These are phyloP conservation scores for Phytopythium helicoides DNA, from an alignment of 352 stramenopile genomes.

Conservation along the genomic window DNA sequence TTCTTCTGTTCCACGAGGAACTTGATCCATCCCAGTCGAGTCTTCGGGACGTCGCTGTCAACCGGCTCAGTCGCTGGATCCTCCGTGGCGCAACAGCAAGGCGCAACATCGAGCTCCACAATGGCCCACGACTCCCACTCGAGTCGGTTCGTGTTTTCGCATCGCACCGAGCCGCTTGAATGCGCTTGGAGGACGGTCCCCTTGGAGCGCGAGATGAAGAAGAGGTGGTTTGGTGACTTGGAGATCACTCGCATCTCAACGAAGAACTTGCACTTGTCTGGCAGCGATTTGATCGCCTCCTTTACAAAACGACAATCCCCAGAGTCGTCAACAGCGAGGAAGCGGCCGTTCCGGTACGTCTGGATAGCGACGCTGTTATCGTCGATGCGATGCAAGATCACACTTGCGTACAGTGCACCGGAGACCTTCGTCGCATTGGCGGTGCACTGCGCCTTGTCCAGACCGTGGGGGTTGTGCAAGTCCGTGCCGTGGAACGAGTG, in stretches of 20 bases:
- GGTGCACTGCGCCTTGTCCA: slow-evolving; percentile 21
- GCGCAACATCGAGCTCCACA: slow-evolving; percentile 9
- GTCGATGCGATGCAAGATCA: not conserved
- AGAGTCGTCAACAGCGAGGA: not conserved
- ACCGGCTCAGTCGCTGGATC: no score
- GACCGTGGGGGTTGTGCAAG: slow-evolving; percentile 20
- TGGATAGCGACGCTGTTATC: not conserved
- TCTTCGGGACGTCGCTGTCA: no score
- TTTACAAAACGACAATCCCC: slow-evolving; percentile 16
- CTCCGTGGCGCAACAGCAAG: no score
- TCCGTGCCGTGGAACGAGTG: slow-evolving; percentile 13
- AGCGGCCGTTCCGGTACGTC: slow-evolving; percentile 1
- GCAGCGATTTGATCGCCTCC: not conserved
- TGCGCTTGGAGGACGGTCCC: slow-evolving; percentile 24
- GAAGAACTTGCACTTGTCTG: slow-evolving; percentile 25
- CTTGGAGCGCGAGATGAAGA: slow-evolving; percentile 31
- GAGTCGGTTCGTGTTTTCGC: slow-evolving; percentile 16
- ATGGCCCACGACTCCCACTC: slow-evolving; percentile 22
- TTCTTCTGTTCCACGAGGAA: no score
- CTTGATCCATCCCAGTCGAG: no score
- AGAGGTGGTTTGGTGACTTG: slow-evolving; percentile 8
- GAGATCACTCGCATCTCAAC: slow-evolving; percentile 27
- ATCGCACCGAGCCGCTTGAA: slow-evolving; percentile 14
- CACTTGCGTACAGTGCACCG: not conserved
- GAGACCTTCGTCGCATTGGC: no score